Conservation (phyloP, 2,329 filamentous ascomycete genomes). For the Sclerotinia sclerotiorum region DNA sequence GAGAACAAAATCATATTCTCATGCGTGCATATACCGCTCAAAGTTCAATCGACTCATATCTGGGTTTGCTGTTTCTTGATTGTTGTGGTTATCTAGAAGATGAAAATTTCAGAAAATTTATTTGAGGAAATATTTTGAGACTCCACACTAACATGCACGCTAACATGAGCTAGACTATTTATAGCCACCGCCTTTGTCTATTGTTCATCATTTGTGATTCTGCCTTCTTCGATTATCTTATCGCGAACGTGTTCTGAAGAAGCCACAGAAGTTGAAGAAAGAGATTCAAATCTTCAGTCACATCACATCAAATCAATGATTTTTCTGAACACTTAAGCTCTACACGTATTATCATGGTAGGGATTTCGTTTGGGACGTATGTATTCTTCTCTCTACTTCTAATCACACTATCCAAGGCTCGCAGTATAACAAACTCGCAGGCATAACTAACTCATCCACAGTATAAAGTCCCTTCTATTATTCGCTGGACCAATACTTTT, state of each 20-base stretch:
- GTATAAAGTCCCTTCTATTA: conserved; percentile 48
- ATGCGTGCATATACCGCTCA: background rate
- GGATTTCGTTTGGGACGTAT: conserved; percentile 51
- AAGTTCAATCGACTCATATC: background rate
- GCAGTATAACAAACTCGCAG: background rate
- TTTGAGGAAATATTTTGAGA: background rate
- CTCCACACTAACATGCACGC: background rate
- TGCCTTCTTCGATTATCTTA: conserved; percentile 4
- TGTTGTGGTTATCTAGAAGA: background rate
- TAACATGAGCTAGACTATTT: background rate
- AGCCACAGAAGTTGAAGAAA: background rate
- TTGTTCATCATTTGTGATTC: background rate
- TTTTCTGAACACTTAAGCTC: conserved; percentile 7
- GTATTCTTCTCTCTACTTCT: conserved; percentile 36
- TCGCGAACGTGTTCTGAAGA: conserved; percentile 19
- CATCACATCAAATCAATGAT: background rate
- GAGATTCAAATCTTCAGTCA: background rate
- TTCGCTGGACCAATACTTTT: conserved; percentile 70
- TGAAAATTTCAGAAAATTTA: conserved; percentile 17
- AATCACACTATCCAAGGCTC: conserved; percentile 38
- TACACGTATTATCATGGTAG: conserved; percentile 39
- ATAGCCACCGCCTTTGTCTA: background rate
- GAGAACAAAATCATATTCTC: background rate
- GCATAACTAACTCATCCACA: conserved; percentile 34
- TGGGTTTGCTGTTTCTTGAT: background rate